Base-by-base conservation (phyloP, 1,284 basidiomycete genomes). In the Phellopilus nigrolimitatus region DNA sequence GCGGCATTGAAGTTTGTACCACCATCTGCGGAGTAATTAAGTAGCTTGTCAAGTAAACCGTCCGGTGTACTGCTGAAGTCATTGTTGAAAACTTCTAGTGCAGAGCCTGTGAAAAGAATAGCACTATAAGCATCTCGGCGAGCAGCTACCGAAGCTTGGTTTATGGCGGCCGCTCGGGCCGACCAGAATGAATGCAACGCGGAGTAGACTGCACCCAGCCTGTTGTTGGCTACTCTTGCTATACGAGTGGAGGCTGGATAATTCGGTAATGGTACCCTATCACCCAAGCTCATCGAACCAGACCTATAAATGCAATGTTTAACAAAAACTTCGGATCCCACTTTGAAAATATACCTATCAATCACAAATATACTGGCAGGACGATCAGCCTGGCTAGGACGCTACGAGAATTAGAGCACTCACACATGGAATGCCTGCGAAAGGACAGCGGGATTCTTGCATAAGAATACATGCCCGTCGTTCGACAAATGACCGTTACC, bases 401-500 rank as follows among this genome's bases (percentile, higher is more conserved):
- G 19, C n/a, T n/a, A 8, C 10, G 25, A 31, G 48, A 33, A 24
- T 27, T 25, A 10, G 21, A 24, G 13, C 4, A 68, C 78, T 12
- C 63, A 82, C 80, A 83, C 73, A 56, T 83, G 81, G 60, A 78
- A 82, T 0, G 78, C 68, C 56, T 78, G 76, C 34, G 76, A 75
- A 61, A 78, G 61, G 2, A 73, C 67, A 0, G 69, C 67, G 0
- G 82, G 82, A 61, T 82, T 81, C 47, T 68, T 71, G 62, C 82
- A 83, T 1, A 60, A 50, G 57, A 79, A 84, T 3, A 70, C 60
- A 57, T 79, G 77, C 0, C 79, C 78, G 46, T 83, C 79, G 21
- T 67, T 65, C 2, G 82, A 84, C 38, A 79, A 57, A 57, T 84
- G 76, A 1, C 80, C 76, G 3, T 66, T 30, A 0, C 65, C 70